A percentile compares a stretch with the other conserved stretches of the same genome.
These are phyloP conservation scores for Santalum album DNA, from an alignment of 164 flowering plant genomes.

Conservation along the genomic window DNA sequence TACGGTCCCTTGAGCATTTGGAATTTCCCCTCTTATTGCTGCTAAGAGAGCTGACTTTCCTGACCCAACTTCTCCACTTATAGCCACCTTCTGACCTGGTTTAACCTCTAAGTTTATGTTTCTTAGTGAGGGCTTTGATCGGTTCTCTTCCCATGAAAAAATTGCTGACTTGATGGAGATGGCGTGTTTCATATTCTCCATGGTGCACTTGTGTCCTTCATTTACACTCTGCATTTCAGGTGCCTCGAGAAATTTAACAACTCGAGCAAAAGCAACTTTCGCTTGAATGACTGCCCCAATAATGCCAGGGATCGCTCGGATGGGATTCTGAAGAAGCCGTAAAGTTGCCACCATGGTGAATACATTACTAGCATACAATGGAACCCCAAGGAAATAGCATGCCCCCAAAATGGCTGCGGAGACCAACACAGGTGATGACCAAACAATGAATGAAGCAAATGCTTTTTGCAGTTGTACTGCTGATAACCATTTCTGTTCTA, in stretches of 20 bases:
- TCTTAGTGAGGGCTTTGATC: conserved; percentile 24
- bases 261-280: conserved; percentile 38
- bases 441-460: conserved; percentile 31
- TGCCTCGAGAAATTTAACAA: conserved; percentile 38
- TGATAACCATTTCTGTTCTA: conserved; percentile 32
- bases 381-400: conserved; percentile 39
- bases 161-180: conserved; percentile 26
- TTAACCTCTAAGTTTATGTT: conserved; percentile 25
- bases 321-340: conserved; percentile 45
- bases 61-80: conserved; percentile 59
- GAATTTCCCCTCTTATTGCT: conserved; percentile 50
- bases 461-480: conserved; percentile 32
- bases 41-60: conserved; percentile 58
- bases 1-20: conserved; percentile 30
- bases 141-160: conserved; percentile 40
- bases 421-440: conserved; percentile 48
- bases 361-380: conserved; percentile 41
- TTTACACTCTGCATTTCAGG: conserved; percentile 31
- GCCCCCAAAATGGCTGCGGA: conserved; percentile 46
- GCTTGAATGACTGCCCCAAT: conserved; percentile 45
- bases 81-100: conserved; percentile 34
- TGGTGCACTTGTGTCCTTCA: conserved; percentile 12
- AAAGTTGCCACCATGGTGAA: conserved; percentile 49
- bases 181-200: conserved; percentile 1
- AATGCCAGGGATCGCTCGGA: conserved; percentile 41